Conservation (phyloP, 192 early-diverging fungal species). For the Podila clonocystis region DNA sequence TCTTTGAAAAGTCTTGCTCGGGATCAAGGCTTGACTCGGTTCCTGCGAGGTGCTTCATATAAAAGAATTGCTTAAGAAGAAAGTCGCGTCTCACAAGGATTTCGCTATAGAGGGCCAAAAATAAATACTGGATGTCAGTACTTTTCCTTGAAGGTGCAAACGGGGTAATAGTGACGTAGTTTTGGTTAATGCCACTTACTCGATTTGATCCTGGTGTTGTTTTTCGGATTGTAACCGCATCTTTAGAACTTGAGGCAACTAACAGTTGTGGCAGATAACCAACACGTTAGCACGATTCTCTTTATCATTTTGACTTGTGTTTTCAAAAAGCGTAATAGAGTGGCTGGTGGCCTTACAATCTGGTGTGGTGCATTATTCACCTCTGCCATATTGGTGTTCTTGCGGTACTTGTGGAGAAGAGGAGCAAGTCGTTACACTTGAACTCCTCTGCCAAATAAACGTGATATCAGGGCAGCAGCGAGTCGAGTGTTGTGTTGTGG, state of each 20-base stretch:
- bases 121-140: background rate
- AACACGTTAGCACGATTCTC: background rate
- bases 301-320: no score
- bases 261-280: background rate
- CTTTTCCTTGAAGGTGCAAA: background rate
- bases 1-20: constrained; percentile 42
- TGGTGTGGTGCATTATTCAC: constrained; percentile 22
- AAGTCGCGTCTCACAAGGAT: constrained; percentile 41
- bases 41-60: constrained; percentile 50
- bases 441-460: constrained; percentile 1
- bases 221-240: constrained; percentile 51
- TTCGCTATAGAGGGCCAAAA: constrained; percentile 15
- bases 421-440: constrained; percentile 4
- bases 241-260: constrained; percentile 49
- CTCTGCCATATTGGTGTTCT: constrained; percentile 46
- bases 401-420: background rate
- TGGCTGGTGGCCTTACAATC: constrained; percentile 13
- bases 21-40: constrained; percentile 47
- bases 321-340: background rate
- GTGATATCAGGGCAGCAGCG: constrained; percentile 1
- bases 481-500: background rate
- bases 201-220: constrained; percentile 43
- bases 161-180: background rate
- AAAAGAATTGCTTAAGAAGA: constrained; percentile 50
- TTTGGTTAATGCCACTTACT: constrained; percentile 12